Conservation (phyloP, 2,329 filamentous ascomycete genomes). For the Aspergillus sp. region DNA sequence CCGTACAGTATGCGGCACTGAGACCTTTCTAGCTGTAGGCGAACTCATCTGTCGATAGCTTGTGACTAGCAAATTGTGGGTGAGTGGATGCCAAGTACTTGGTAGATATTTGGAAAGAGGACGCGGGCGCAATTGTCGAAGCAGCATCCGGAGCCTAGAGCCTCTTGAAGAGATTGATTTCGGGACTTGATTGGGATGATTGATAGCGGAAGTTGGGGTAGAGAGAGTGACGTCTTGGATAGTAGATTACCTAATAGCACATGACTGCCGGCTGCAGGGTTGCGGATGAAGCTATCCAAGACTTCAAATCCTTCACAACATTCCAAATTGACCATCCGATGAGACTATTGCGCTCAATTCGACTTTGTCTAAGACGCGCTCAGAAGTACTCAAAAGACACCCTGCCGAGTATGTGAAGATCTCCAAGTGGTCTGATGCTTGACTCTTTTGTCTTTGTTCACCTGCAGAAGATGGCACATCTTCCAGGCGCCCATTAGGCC, state of each 20-base stretch:
- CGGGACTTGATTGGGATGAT: background rate
- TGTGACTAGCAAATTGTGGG: background rate
- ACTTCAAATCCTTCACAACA: background rate
- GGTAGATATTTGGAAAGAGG: constrained; percentile 8
- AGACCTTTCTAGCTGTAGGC: constrained; percentile 35
- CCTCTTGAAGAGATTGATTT: background rate
- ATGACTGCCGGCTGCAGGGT: background rate
- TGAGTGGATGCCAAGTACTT: constrained; percentile 11
- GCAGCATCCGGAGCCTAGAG: constrained; percentile 19
- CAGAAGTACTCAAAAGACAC: background rate
- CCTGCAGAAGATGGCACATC: background rate
- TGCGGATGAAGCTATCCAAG: constrained; percentile 10
- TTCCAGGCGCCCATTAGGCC: background rate
- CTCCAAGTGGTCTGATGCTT: background rate
- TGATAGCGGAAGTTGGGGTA: background rate
- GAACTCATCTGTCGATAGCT: constrained; percentile 32
- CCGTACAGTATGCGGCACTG: constrained; percentile 66
- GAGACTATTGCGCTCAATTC: background rate
- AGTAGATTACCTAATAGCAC: constrained; percentile 8
- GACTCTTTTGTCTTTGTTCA: background rate
- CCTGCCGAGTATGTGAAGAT: background rate
- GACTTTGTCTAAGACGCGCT: background rate
- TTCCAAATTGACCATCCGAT: background rate
- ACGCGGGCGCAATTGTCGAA: constrained; percentile 15
- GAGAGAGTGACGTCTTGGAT: constrained; percentile 10